A percentile compares a stretch with the other conserved stretches of the same genome.
Evolutionary conservation across 208 protist species (phyloP).

Genomic region (Leptomonas pyrrhocoris): DNA sequence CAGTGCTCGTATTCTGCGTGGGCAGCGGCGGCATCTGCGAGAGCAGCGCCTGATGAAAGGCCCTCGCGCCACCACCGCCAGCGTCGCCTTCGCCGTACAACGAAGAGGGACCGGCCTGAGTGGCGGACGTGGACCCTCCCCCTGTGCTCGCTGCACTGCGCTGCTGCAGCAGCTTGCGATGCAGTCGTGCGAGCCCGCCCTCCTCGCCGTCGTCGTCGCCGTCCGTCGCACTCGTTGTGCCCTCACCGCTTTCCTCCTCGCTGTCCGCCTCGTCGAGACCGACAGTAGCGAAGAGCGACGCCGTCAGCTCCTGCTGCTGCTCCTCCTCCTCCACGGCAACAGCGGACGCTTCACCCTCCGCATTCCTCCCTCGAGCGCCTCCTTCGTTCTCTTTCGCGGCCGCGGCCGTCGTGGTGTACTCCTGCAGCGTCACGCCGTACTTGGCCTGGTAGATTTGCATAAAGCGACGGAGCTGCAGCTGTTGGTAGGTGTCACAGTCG

Average conservation of each 20-base stretch:
- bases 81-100: constrained; percentile 11
- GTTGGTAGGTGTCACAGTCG: constrained; percentile 53
- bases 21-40: constrained; percentile 31
- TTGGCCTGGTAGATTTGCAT: constrained; percentile 51
- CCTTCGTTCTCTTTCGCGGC: neutral
- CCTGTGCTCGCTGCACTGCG: neutral
- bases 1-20: neutral
- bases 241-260: constrained; percentile 7
- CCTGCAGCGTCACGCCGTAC: constrained; percentile 43
- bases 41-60: constrained; percentile 50
- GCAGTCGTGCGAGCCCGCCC: neutral
- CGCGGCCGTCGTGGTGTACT: neutral
- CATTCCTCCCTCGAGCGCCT: too few relatives aligned
- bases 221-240: neutral
- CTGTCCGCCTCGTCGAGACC: constrained; percentile 15
- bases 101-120: neutral
- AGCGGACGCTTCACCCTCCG: neutral
- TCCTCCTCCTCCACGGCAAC: neutral
- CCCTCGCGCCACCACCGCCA: neutral
- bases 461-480: constrained; percentile 67
- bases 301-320: constrained; percentile 5
- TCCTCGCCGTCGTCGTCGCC: neutral
- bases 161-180: neutral
- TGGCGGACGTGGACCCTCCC: neutral
- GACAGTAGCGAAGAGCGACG: constrained; percentile 7